Conservation (phyloP, 192 early-diverging fungal genomes). For the Coemansia sp. region DNA sequence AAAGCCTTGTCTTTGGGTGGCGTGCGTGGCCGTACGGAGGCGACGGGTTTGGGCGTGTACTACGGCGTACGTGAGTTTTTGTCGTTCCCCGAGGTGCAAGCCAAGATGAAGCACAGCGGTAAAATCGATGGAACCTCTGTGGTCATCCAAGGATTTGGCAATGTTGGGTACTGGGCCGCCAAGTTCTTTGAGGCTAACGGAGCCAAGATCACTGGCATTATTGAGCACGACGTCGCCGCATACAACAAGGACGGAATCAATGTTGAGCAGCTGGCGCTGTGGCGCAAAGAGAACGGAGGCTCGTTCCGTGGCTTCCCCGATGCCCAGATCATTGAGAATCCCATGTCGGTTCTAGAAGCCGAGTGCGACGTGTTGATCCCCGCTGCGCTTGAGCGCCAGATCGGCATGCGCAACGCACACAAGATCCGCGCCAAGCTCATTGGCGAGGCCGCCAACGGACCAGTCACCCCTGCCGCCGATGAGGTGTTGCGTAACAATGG, state of each 20-base stretch:
- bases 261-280: conserved; percentile 66
- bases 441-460: conserved; percentile 83
- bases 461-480: conserved; percentile 74
- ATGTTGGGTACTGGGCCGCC: conserved; percentile 82
- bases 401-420: conserved; percentile 72
- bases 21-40: conserved; percentile 80
- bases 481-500: conserved; percentile 65
- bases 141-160: conserved; percentile 84
- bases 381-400: conserved; percentile 81
- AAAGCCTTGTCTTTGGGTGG: conserved; percentile 80
- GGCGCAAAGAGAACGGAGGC: conserved; percentile 63
- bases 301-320: conserved; percentile 69
- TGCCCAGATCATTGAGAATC: conserved; percentile 63
- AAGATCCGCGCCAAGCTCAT: conserved; percentile 78
- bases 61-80: conserved; percentile 82
- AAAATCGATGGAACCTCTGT: conserved; percentile 64
- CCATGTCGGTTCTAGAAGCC: conserved; percentile 63
- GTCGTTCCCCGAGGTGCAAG: conserved; percentile 76
- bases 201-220: conserved; percentile 75
- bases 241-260: conserved; percentile 68
- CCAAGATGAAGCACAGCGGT: conserved; percentile 64
- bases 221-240: conserved; percentile 69
- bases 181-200: conserved; percentile 82
- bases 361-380: conserved; percentile 85
- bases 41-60: conserved; percentile 82